Evolutionary conservation across 2,329 filamentous ascomycete genomes (phyloP), one percentile per base, ranked within the genome.

Genomic region (Leptosphaerulina australis): DNA sequence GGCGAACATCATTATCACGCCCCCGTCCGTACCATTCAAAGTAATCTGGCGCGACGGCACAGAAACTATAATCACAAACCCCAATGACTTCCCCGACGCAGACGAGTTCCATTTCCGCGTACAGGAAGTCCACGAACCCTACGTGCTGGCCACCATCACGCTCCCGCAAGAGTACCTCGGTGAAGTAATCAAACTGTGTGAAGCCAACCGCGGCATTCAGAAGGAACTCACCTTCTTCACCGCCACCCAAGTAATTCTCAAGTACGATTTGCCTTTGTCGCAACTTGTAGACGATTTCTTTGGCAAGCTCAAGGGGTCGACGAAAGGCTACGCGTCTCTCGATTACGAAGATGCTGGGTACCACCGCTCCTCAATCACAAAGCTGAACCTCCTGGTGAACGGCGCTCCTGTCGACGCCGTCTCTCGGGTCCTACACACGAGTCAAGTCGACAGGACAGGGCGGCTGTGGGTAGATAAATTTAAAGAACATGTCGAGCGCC

Each of bases 261-360:
- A 93, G 65, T 99, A 99, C 70, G 85, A 92, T 43, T 76, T 99
- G 1, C 94, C 94, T 0, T 81, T 96, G 0, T 86, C 91, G 1
- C 90, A 96, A 44, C 80, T 99, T 3, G 94, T 99, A 0, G 94
- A 97, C 63, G 94, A 99, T 73, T 88, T 99, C 68, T 99, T 99
- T 71, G 94, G 94, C 43, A 97, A 96, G 74, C 80, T 99, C 44
- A 99, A 99, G 73, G 90, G 91, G 28, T 83, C 85, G 0, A 97
- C 92, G 44, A 97, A 96, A 71, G 94, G 94, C 9, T 99, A 99
- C 64, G 94, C 94, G 0, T 94, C 89, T 26, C 82, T 99, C 4
- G 94, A 99, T 72, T 99, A 99, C 70, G 94, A 99, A 75, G 94
- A 99, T 63, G 88, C 91, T 0, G 93, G 90, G 0, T 99, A 91